These are phyloP conservation scores for Acanthamoeba healyi DNA, from an alignment of 208 protist species.

Conservation along the genomic window DNA sequence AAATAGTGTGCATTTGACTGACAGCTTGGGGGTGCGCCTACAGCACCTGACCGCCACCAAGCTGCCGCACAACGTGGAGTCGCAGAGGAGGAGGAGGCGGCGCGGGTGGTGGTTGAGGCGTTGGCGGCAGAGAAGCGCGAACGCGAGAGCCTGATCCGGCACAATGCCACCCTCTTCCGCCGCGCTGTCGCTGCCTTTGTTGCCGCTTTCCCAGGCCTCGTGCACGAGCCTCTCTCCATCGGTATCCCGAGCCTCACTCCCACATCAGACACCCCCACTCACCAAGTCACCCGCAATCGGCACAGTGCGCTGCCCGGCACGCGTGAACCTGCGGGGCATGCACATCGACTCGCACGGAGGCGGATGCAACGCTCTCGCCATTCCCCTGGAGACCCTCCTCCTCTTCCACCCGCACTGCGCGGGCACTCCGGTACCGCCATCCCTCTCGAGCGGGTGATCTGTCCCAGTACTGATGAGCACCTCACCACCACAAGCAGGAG, in stretches of 20 bases:
- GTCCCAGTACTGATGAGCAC: no score
- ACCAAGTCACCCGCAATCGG: not conserved
- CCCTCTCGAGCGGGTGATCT: no score
- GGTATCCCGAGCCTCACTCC: not conserved
- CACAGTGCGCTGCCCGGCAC: constrained; percentile 56
- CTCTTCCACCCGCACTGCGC: not conserved
- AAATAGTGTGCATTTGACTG: not conserved
- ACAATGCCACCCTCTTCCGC: not conserved
- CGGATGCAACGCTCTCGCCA: constrained; percentile 69
- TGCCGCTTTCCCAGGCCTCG: not conserved
- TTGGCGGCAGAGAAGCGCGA: not conserved
- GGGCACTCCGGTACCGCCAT: not conserved
- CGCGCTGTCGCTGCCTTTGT: not conserved
- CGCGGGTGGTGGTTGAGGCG: not conserved
- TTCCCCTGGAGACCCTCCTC: constrained; percentile 64
- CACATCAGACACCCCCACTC: not conserved
- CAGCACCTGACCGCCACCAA: not conserved
- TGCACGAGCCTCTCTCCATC: not conserved
- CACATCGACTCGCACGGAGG: constrained; percentile 78
- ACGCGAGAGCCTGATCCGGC: not conserved
- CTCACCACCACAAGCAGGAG: not conserved
- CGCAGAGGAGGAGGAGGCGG: no score
- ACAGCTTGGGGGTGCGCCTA: not conserved
- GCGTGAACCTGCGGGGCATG: constrained; percentile 76
- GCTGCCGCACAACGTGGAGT: not conserved